Evolutionary conservation across 2,329 filamentous ascomycete genomes (phyloP).

Genomic region (Trichoderma sp.): DNA sequence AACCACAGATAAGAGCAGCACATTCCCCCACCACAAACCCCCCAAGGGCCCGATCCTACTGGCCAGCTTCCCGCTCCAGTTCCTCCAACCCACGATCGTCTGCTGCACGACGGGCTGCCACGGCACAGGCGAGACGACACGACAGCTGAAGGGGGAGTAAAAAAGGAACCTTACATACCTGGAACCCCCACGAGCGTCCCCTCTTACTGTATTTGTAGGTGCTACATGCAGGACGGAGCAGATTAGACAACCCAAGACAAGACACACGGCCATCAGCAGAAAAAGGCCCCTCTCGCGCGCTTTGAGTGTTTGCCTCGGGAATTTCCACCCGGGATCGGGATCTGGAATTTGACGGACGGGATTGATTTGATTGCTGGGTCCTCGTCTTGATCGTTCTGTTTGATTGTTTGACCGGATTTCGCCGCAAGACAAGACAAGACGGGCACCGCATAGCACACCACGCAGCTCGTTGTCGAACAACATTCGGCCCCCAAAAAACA

Average conservation of each 20-base stretch:
- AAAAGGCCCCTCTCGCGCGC: not conserved
- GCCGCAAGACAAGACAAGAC: not conserved
- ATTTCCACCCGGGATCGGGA: not conserved
- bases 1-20: not conserved
- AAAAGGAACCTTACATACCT: not conserved
- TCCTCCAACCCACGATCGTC: constrained; percentile 13
- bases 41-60: constrained; percentile 12
- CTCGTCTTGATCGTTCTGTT: not conserved
- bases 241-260: not conserved
- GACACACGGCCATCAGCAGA: not conserved
- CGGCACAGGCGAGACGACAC: constrained; percentile 18
- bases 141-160: not conserved
- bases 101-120: constrained; percentile 16
- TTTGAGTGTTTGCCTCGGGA: not conserved
- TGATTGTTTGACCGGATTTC: not conserved
- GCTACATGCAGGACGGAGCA: not conserved
- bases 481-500: not conserved
- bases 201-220: not conserved
- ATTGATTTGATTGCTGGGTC: not conserved
- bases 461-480: not conserved
- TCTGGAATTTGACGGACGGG: not conserved
- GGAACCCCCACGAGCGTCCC: constrained; percentile 7
- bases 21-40: not conserved
- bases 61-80: not conserved
- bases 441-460: not conserved